Conservation (phyloP, 2,329 filamentous ascomycete genomes). For the Trichophaea hybrida region DNA sequence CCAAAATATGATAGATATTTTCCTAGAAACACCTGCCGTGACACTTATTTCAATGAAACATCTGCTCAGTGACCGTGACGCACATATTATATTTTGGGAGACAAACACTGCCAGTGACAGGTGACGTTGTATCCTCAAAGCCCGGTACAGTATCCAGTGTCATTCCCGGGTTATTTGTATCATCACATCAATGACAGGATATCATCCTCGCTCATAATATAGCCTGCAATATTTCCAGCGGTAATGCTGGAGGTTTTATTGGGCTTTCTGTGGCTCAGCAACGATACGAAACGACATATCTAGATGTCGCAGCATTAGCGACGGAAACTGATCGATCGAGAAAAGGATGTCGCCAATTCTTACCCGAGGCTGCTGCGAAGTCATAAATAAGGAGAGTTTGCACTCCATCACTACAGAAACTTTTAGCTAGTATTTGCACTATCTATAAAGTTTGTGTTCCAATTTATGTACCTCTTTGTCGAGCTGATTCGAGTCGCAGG, state of each 20-base stretch:
- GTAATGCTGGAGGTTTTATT: constrained; percentile 31
- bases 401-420: constrained; percentile 36
- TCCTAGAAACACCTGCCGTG: too few species aligned
- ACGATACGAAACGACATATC: too few species aligned
- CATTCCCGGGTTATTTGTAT: constrained; percentile 38
- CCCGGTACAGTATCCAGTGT: too few species aligned
- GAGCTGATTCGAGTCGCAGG: not conserved
- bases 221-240: constrained; percentile 40
- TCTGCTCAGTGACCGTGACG: too few species aligned
- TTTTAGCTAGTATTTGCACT: constrained; percentile 36
- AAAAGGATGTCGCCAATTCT: constrained; percentile 38
- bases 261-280: too few species aligned
- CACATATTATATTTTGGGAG: too few species aligned
- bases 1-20: too few species aligned
- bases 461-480: too few species aligned
- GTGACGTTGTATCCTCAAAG: too few species aligned
- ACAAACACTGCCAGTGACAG: too few species aligned
- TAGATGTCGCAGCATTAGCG: constrained; percentile 48
- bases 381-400: constrained; percentile 38
- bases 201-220: constrained; percentile 37
- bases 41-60: too few species aligned
- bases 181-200: constrained; percentile 35
- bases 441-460: constrained; percentile 20
- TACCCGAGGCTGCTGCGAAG: constrained; percentile 30
- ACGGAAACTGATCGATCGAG: constrained; percentile 51